Base-by-base conservation (phyloP, 257 asterid genomes). In the Nicotiana obtusifolia region DNA sequence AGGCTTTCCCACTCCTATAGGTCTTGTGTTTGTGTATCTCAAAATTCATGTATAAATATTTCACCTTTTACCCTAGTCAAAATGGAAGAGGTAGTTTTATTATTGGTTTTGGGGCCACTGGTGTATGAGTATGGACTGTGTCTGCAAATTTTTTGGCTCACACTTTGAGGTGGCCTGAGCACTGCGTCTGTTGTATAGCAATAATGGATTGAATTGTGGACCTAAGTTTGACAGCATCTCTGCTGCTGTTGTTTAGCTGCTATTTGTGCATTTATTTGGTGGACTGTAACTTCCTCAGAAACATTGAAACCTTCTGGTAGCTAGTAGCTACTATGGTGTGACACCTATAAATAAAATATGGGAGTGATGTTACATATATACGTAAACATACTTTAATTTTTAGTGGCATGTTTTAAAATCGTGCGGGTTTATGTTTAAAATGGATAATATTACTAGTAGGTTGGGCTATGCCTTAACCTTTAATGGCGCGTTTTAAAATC, bases 161-260 rank as follows among this genome's bases (percentile, higher is more conserved):
- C 81, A 41, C 61, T 57, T n/a, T 67, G 62, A 17, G 85, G 78
- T 33, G 9, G 52, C 60, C 53, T 53, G 26, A 14, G 67, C 54
- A 80, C 65, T 85, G 66, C 64, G n/a, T 7, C 37, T 47, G 71
- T 83, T 7, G 71, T 67, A n/a, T 28, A 53, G 83, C 83, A 78
- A 86, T 83, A 86, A 83, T 86, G 78, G 24, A 24, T 73, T 73
- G 37, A 80, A 71, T 67, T 78, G 89, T 86, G 85, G 83, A 68
- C 81, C 76, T 68, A 9, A 13, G 81, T 49, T 60, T 31, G 60
- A 53, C 73, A 30, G 53, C 10, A 20, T 66, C 26, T 77, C 61
- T 81, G 64, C 64, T 6, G 6, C 77, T n/a, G 60, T 54, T 54
- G 16, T 22, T 14, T 54, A 5, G 2, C 56, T n/a, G 73, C 76